phyloP scores from a whole-genome alignment of 2,329 filamentous ascomycete species.

The Penicillium sp. region DNA sequence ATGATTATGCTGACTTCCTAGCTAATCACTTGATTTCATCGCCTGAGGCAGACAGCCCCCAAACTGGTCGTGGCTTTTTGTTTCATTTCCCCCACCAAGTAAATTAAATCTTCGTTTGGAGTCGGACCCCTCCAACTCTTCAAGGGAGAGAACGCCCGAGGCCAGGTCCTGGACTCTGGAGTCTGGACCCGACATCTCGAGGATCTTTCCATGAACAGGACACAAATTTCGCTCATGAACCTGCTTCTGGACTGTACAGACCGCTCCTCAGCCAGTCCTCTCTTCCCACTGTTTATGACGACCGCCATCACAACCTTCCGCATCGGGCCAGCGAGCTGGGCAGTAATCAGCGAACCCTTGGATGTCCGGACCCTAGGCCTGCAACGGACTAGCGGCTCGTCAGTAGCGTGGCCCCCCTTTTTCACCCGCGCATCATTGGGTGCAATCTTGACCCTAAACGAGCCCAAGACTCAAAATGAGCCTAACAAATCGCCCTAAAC shows the following conservation, averaged over 20 bases:
- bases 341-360: neutral
- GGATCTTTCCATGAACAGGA: neutral
- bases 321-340: neutral
- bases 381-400: constrained; percentile 7
- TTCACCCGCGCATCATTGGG: neutral
- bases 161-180: neutral
- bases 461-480: neutral
- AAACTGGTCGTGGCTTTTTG: neutral
- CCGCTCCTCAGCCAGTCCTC: neutral
- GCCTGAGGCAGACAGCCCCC: neutral
- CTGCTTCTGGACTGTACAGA: neutral
- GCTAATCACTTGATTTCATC: too few relatives aligned
- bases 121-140: neutral
- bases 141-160: neutral
- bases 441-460: too few relatives aligned
- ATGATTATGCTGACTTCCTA: too few relatives aligned
- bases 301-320: constrained; percentile 1
- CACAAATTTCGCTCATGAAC: neutral
- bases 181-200: neutral
- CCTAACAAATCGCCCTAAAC: neutral
- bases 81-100: neutral
- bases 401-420: constrained; percentile 6
- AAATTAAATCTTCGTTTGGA: neutral
- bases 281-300: neutral
- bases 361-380: constrained; percentile 8